Conservation (phyloP, 2,329 filamentous ascomycete genomes). For the Neofusicoccum kwambonambiense region DNA sequence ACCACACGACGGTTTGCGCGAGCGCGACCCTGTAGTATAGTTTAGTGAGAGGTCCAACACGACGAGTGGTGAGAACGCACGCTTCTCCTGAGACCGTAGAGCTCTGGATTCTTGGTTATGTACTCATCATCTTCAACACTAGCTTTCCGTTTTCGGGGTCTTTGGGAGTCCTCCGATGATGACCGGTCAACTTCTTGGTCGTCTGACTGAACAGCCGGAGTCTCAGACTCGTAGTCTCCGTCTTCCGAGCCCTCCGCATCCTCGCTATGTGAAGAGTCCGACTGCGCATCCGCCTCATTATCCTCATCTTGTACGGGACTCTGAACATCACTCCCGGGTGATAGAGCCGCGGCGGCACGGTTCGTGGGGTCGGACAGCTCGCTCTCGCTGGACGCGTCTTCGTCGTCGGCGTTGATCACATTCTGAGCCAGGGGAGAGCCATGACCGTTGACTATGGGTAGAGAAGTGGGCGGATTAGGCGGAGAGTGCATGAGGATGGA, state of each 20-base stretch:
- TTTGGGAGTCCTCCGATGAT: constrained; percentile 68
- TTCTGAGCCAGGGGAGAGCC: constrained; percentile 55
- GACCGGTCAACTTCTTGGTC: constrained; percentile 60
- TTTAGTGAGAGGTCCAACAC: constrained; percentile 32
- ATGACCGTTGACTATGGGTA: constrained; percentile 68
- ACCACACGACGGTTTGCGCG: constrained; percentile 62
- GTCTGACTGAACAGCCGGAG: constrained; percentile 40
- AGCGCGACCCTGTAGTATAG: constrained; percentile 52
- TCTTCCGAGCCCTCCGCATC: constrained; percentile 54
- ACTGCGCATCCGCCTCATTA: constrained; percentile 45
- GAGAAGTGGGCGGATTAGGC: constrained; percentile 61
- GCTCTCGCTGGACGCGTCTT: constrained; percentile 64
- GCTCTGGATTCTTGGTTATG: constrained; percentile 86
- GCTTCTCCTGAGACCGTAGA: constrained; percentile 92
- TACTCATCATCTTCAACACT: constrained; percentile 72
- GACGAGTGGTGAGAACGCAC: constrained; percentile 53
- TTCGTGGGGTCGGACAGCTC: constrained; percentile 73
- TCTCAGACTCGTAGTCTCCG: constrained; percentile 73
- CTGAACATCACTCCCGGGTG: constrained; percentile 40
- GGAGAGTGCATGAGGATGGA: constrained; percentile 62
- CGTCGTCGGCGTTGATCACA: constrained; percentile 43
- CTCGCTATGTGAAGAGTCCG: constrained; percentile 49
- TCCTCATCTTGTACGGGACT: constrained; percentile 44
- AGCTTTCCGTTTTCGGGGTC: constrained; percentile 65
- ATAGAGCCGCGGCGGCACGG: constrained; percentile 43